Percentiles rank a stretch among this genome's conserved stretches.
Evolutionary conservation across 1,139 yeast genomes (phyloP).

Genomic region (Nakaseomyces uthaithaninus): DNA sequence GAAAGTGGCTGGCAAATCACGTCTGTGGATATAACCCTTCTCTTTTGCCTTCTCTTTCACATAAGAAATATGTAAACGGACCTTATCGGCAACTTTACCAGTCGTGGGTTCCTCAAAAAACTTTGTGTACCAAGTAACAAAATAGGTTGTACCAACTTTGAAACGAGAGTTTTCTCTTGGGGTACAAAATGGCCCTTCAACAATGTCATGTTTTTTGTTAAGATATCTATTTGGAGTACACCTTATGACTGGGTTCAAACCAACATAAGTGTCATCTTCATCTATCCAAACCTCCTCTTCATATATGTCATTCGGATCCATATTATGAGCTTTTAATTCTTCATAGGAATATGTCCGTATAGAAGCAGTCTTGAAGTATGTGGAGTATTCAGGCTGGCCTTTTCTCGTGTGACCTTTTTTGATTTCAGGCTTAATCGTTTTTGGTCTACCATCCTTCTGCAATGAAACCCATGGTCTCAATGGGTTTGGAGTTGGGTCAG

Average conservation of each 20-base stretch:
- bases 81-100: constrained; percentile 42
- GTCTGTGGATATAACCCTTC: constrained; percentile 46
- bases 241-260: constrained; percentile 68
- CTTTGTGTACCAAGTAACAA: constrained; percentile 71
- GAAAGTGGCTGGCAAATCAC: constrained; percentile 46
- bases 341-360: constrained; percentile 49
- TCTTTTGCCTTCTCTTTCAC: constrained; percentile 48
- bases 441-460: constrained; percentile 71
- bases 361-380: constrained; percentile 67
- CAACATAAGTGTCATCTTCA: constrained; percentile 62
- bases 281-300: constrained; percentile 48
- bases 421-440: constrained; percentile 63
- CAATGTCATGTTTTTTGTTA: constrained; percentile 48
- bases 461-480: constrained; percentile 77
- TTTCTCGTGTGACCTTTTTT: constrained; percentile 64
- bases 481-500: constrained; percentile 52
- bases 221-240: constrained; percentile 74
- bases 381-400: constrained; percentile 62
- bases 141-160: constrained; percentile 55
- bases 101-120: constrained; percentile 41
- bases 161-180: constrained; percentile 56
- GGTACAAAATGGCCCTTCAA: constrained; percentile 72
- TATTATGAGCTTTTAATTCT: constrained; percentile 60
- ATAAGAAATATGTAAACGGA: constrained; percentile 58
- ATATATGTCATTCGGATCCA: constrained; percentile 50